Base-by-base conservation (phyloP, 257 asterid species). In the Solanum sitiens region DNA sequence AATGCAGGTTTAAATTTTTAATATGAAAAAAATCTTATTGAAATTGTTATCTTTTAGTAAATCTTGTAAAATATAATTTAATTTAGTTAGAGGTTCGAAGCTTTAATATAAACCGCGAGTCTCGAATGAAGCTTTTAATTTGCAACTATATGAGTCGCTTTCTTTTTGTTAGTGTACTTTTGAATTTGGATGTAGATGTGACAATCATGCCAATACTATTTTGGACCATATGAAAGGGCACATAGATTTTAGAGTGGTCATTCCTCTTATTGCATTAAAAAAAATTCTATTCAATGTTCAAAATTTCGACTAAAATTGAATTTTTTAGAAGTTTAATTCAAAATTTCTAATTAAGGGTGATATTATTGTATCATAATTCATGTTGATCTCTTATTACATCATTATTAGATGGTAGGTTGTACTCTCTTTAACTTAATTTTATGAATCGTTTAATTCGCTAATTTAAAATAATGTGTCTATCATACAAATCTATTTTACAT, bases 281-380 rank as follows among this genome's bases (percentile, higher is more conserved):
- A 27, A 27, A 27, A 27, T 1, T 27, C 30, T 27, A 27, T 27
- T 27, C 30, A 1, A 27, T 27, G 9, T 53, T 50, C 0, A 10
- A 0, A 16, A 9, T 53, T 0, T 0, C 1, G 23, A 16, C 16
- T 16, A 53, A 53, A 53, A 53, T 16, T 0, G 0, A 53, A 6
- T 2, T 6, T 16, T 16, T 0, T 16, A 1, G 2, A 3, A 0
- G 0, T 56, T 0, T 0, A 56, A 1, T 56, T 18, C 0, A 0
- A 56, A 7, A 7, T 7, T 7, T 56, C 8, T 7, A 0, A 18
- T 7, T 1, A 56, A 56, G 1, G 0, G 11, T 0, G 1, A 56
- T 1, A 56, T n/a, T 0, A 56, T 1, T 56, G 25, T n/a, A 56
- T 56, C 4, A 18, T n/a, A 56, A 56, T 20, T 7, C 4, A 18